Evolutionary conservation across 1,139 yeast genomes (phyloP).

Genomic region (Pichia sp.): DNA sequence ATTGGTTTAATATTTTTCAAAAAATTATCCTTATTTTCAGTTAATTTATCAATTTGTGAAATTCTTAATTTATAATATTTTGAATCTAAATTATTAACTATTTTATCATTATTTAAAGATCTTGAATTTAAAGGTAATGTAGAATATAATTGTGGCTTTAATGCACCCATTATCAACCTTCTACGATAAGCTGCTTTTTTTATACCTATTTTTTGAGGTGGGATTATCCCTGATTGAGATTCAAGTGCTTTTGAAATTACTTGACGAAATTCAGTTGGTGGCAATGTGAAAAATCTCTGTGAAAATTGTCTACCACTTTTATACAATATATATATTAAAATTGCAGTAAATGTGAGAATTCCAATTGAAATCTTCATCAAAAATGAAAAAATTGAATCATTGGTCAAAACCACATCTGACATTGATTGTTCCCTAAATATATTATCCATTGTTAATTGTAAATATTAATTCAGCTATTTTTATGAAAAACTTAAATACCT

Average conservation of each 20-base stretch:
- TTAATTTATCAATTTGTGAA: constrained; percentile 23
- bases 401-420: not conserved
- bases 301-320: constrained; percentile 20
- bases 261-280: constrained; percentile 41
- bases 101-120: constrained; percentile 7
- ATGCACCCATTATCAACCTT: constrained; percentile 41
- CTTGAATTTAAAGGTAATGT: constrained; percentile 28
- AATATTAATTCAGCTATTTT: too few species aligned
- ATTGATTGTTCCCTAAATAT: not conserved
- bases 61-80: constrained; percentile 20
- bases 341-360: not conserved
- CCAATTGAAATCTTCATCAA: not conserved
- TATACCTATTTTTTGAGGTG: constrained; percentile 21
- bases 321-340: constrained; percentile 15
- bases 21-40: constrained; percentile 14
- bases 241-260: constrained; percentile 34
- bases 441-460: not conserved
- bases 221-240: constrained; percentile 27
- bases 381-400: not conserved
- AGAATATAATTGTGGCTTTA: constrained; percentile 43
- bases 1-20: constrained; percentile 29
- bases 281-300: constrained; percentile 39
- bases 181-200: constrained; percentile 41
- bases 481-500: too few species aligned
- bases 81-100: constrained; percentile 15